A percentile compares a stretch with the other conserved stretches of the same genome.
Conservation (phyloP, 75 land plant species). For the Cryptomeria japonica region DNA sequence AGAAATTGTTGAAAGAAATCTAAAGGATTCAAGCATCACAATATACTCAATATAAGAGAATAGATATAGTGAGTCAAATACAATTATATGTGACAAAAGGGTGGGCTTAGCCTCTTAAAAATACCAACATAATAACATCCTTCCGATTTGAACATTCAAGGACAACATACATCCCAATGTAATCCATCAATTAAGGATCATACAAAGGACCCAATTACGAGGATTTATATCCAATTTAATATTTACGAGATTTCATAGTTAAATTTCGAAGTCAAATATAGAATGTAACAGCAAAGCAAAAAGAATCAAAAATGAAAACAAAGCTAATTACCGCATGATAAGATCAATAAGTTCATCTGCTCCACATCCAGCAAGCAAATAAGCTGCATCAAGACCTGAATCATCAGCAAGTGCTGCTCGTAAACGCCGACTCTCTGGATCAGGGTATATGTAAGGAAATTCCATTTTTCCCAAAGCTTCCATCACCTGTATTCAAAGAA, state of each 20-base stretch:
- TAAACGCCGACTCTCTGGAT: constrained; percentile 91
- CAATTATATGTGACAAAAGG: too few species aligned
- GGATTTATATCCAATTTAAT: too few species aligned
- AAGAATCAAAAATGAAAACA: not conserved
- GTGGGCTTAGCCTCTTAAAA: too few species aligned
- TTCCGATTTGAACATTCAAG: not conserved
- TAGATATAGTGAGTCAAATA: too few species aligned
- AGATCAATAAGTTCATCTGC: constrained; percentile 86
- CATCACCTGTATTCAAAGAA: too few species aligned
- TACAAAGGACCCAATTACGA: too few species aligned
- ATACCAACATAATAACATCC: too few species aligned
- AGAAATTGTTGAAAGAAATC: not conserved
- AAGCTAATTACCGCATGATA: constrained; percentile 78
- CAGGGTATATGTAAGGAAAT: constrained; percentile 89
- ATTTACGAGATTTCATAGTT: too few species aligned
- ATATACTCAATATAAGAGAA: too few species aligned
- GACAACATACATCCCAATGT: not conserved
- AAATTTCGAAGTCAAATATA: too few species aligned
- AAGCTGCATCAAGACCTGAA: constrained; percentile 77
- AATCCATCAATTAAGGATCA: not conserved
- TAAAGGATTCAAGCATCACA: not conserved
- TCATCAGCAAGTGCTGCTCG: constrained; percentile 89
- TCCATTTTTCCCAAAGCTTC: too few species aligned
- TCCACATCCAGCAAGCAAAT: too few species aligned
- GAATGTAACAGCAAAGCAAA: not conserved